phyloP scores from a whole-genome alignment of 352 stramenopile species.

The Phytophthora vignae region DNA sequence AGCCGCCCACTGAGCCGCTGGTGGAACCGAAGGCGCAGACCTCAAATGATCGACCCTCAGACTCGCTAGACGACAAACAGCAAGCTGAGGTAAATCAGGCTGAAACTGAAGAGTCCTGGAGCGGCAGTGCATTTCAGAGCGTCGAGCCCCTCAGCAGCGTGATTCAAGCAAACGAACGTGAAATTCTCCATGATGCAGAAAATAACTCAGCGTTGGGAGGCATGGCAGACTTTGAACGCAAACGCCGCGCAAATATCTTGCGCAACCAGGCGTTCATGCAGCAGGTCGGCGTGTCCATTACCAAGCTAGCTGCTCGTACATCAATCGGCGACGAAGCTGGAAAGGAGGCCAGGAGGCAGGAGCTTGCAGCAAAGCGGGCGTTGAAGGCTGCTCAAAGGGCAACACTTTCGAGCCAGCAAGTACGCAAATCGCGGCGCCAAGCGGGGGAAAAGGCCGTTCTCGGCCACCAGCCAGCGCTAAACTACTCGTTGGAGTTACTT shows the following conservation, averaged over 20 bases:
- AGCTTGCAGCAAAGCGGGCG: slow-evolving; percentile 8
- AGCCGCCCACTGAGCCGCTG: too few species aligned
- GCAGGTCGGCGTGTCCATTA: slow-evolving; percentile 65
- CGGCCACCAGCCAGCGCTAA: background rate
- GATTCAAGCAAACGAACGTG: too few species aligned
- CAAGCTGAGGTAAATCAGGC: too few species aligned
- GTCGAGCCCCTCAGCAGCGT: too few species aligned
- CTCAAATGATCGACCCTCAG: background rate
- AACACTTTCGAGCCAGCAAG: slow-evolving; percentile 17
- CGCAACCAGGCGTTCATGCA: slow-evolving; percentile 77
- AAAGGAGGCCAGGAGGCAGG: slow-evolving; percentile 23
- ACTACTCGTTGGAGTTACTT: slow-evolving; percentile 14
- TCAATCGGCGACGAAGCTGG: slow-evolving; percentile 22
- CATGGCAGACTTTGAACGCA: slow-evolving; percentile 58
- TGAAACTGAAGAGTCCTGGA: too few species aligned
- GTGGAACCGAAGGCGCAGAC: background rate
- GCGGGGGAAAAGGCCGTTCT: slow-evolving; percentile 6
- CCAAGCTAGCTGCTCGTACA: slow-evolving; percentile 60
- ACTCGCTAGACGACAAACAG: background rate
- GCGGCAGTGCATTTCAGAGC: too few species aligned
- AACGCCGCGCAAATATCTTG: slow-evolving; percentile 74
- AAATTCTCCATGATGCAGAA: too few species aligned
- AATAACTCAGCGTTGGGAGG: too few species aligned
- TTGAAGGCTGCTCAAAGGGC: background rate
- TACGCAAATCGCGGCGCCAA: slow-evolving; percentile 63